Evolutionary conservation across 108 stramenopile species (phyloP), one percentile per base, ranked within the genome.

Genomic region (Discostella pseudostelligera): DNA sequence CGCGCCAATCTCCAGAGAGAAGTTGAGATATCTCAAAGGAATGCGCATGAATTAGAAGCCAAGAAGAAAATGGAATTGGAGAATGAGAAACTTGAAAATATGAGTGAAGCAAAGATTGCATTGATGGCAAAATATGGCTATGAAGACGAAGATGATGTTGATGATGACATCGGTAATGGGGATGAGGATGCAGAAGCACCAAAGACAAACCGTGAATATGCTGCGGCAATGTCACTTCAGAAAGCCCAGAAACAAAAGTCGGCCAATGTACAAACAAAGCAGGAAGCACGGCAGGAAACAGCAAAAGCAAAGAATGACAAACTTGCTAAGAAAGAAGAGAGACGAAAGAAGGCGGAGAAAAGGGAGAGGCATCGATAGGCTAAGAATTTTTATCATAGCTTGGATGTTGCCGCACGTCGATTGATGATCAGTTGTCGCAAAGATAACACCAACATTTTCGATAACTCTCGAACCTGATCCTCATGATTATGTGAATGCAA

Each of bases 401-500:
- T 54, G 24, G 53, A 54, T 54, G 29, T 54, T 54, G 28, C 4
- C 28, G 24, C 28, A 13, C 10, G 13, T n/a, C 2, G 11, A 54
- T 54, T 12, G 19, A 32, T 0, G 62, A 32, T n/a, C 53, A 54
- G 28, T 43, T 54, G 49, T 66, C 42, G 46, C 16, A 67, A 56
- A 17, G 74, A 39, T 8, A 25, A 22, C 36, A 74, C 35, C 74
- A 74, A 14, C 59, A 56, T 20, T 54, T 77, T 54, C 9, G 83
- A 62, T 47, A 94, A 66, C 26, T n/a, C 37, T 14, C 45, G 39
- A 5, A 97, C 77, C 65, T 97, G 78, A 24, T 77, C 79, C 19
- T 65, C 72, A 0, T 83, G 80, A 68, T 98, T 98, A 81, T 96
- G 90, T 11, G 86, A 66, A 80, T 98, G 97, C 8, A 97, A 54